phyloP scores from a whole-genome alignment of 805 yeast genomes.

The Pichia exigua region DNA sequence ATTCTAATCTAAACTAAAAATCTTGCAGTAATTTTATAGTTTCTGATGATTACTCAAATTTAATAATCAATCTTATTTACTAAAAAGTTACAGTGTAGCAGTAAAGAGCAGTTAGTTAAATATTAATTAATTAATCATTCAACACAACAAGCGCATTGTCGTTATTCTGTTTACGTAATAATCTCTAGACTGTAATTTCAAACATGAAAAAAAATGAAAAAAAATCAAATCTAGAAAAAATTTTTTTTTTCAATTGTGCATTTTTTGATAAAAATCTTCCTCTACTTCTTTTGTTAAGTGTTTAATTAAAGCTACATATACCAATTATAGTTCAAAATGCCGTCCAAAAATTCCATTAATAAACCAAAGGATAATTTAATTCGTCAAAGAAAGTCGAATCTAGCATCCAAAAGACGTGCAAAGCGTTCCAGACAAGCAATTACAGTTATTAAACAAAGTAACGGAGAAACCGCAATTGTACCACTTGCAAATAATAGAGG shows the following conservation, averaged over 20 bases:
- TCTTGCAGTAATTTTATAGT: background rate
- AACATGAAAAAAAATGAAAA: background rate
- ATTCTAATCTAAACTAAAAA: too few relatives aligned
- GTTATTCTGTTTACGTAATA: background rate
- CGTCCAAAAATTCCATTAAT: conserved; percentile 74
- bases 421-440: conserved; percentile 29
- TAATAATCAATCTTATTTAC: too few relatives aligned
- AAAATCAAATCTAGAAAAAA: background rate
- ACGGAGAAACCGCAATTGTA: conserved; percentile 31
- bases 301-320: background rate
- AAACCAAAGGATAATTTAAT: conserved; percentile 60
- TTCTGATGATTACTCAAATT: too few relatives aligned
- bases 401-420: conserved; percentile 41
- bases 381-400: conserved; percentile 39
- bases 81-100: too few relatives aligned
- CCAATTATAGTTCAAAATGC: conserved; percentile 40
- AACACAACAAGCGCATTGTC: background rate
- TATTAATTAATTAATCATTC: too few relatives aligned
- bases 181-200: too few relatives aligned
- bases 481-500: conserved; percentile 32
- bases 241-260: background rate
- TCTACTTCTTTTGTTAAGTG: background rate
- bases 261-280: background rate
- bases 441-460: conserved; percentile 7
- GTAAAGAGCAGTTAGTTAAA: too few relatives aligned